Percentiles rank a stretch among this genome's conserved stretches.
Conservation (phyloP, 305 asterid genomes). For the Solanum hybrid region DNA sequence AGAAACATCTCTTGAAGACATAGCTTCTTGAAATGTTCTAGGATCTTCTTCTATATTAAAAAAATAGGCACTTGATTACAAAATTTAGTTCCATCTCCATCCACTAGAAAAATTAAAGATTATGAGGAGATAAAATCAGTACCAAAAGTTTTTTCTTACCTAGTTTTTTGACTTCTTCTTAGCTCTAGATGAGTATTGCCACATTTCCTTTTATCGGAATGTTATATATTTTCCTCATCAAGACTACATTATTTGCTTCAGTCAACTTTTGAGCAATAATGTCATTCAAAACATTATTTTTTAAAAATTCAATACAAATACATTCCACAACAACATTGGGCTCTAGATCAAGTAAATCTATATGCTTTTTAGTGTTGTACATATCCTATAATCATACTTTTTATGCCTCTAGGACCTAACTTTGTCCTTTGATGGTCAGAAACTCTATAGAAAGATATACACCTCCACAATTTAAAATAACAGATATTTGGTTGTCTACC, state of each 20-base stretch:
- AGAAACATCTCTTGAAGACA: not conserved
- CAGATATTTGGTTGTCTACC: not conserved
- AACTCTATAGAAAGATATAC: not conserved
- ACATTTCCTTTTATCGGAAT: no score
- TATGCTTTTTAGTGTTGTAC: not conserved
- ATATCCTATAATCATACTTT: not conserved
- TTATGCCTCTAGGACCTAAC: not conserved
- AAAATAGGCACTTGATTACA: not conserved
- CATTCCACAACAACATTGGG: not conserved
- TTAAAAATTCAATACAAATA: no score
- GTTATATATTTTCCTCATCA: not conserved
- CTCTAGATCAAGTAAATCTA: not conserved
- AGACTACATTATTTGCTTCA: not conserved
- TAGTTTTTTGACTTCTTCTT: not conserved
- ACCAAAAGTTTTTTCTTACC: not conserved
- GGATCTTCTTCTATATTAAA: not conserved
- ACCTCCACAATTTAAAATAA: not conserved
- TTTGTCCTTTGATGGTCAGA: not conserved
- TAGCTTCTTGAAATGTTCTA: not conserved
- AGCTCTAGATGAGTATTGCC: not conserved
- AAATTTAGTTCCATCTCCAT: not conserved
- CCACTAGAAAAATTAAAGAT: not conserved
- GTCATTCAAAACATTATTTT: not conserved
- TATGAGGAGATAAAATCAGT: not conserved
- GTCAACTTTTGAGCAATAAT: not conserved